These are phyloP conservation scores for Niveomyces coronatus DNA, from an alignment of 2,329 filamentous ascomycete species.

Conservation along the genomic window DNA sequence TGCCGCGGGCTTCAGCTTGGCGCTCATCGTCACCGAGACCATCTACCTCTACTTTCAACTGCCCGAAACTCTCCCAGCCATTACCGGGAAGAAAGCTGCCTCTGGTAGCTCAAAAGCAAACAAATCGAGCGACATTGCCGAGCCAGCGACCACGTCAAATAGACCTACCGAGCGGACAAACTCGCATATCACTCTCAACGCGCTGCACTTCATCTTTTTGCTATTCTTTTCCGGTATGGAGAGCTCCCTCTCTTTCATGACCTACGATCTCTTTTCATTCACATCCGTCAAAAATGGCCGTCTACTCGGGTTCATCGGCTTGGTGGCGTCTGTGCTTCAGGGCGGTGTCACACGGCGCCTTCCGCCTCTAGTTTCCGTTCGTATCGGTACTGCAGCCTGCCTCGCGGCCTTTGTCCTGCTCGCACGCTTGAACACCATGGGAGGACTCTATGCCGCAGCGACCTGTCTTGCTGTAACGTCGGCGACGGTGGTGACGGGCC, in stretches of 20 bases:
- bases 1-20: constrained; percentile 78
- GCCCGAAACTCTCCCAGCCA: constrained; percentile 72
- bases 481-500: constrained; percentile 85
- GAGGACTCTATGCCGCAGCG: constrained; percentile 69
- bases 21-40: constrained; percentile 78
- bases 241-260: constrained; percentile 95
- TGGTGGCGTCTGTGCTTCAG: constrained; percentile 86
- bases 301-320: constrained; percentile 80
- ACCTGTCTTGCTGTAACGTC: constrained; percentile 80
- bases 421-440: constrained; percentile 54
- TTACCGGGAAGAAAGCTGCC: constrained; percentile 26
- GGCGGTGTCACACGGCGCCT: constrained; percentile 82
- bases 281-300: constrained; percentile 70
- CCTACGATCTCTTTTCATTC: constrained; percentile 84
- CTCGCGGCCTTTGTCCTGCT: constrained; percentile 73
- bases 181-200: constrained; percentile 70
- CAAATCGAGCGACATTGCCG: constrained; percentile 13
- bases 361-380: constrained; percentile 69
- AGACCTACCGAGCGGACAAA: constrained; percentile 53
- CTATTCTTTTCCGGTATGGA: constrained; percentile 98
- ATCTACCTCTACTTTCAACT: constrained; percentile 74
- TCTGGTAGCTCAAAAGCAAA: constrained; percentile 13
- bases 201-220: constrained; percentile 81
- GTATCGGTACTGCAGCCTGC: constrained; percentile 68
- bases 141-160: constrained; percentile 15